phyloP scores from a whole-genome alignment of 257 asterid species.

The Capsicum baccatum region DNA sequence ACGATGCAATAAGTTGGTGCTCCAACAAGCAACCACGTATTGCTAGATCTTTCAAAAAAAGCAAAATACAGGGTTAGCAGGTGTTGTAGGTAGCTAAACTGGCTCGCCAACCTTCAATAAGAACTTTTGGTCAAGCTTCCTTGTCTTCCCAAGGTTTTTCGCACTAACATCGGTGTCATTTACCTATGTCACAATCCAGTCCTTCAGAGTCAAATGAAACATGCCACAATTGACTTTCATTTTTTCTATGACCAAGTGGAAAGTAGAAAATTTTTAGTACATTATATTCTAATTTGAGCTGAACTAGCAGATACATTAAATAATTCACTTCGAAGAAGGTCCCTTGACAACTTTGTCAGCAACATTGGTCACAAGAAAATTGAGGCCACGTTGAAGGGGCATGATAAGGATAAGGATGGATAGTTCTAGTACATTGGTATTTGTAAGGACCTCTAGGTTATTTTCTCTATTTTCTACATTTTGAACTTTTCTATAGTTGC shows the following conservation, averaged over 20 bases:
- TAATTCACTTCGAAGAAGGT: background rate
- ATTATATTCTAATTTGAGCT: background rate
- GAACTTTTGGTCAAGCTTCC: background rate
- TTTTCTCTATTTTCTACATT: no score
- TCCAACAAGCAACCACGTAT: background rate
- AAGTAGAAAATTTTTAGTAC: background rate
- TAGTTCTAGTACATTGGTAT: no score
- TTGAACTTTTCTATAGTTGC: no score
- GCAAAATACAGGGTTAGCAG: background rate
- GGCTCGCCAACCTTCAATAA: background rate
- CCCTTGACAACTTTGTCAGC: no score
- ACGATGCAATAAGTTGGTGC: background rate
- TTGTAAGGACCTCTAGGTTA: no score
- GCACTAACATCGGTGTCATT: no score
- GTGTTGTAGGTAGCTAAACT: background rate
- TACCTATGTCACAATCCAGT: no score
- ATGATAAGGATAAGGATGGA: no score
- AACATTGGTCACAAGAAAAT: no score
- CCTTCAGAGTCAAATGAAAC: no score
- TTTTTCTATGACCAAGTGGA: background rate
- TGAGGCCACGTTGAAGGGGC: no score
- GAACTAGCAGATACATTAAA: background rate
- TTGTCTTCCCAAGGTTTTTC: no score
- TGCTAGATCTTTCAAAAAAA: background rate
- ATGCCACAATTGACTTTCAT: background rate